Conservation (phyloP, 2,329 filamentous ascomycete genomes). For the Colletotrichum spinosum region DNA sequence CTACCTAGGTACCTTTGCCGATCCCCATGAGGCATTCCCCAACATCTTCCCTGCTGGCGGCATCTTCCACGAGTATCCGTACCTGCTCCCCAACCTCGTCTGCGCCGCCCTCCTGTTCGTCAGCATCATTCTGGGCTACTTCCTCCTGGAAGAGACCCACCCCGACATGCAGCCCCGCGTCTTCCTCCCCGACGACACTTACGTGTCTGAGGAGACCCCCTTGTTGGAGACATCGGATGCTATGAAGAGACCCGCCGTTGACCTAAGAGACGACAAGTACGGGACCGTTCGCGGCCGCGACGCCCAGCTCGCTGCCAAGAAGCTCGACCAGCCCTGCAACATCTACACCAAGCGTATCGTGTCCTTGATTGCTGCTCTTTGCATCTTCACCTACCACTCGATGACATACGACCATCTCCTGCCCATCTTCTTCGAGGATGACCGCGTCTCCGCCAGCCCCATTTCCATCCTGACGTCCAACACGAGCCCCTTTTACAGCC, state of each 20-base stretch:
- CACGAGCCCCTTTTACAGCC: slow-evolving; percentile 64
- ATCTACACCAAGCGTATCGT: slow-evolving; percentile 73
- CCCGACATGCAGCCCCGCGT: slow-evolving; percentile 54
- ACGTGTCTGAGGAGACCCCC: slow-evolving; percentile 74
- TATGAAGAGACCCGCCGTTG: slow-evolving; percentile 77
- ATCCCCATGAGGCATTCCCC: slow-evolving; percentile 81
- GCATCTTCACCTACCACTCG: slow-evolving; percentile 93
- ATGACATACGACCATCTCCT: slow-evolving; percentile 95
- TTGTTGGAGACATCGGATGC: slow-evolving; percentile 81
- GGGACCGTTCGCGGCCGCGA: slow-evolving; percentile 70
- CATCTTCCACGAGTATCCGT: slow-evolving; percentile 84
- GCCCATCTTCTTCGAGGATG: slow-evolving; percentile 92
- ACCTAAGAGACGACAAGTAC: slow-evolving; percentile 82
- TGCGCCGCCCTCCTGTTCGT: slow-evolving; percentile 81
- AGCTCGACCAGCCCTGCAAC: slow-evolving; percentile 47
- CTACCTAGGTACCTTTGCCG: slow-evolving; percentile 73
- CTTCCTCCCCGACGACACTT: slow-evolving; percentile 59
- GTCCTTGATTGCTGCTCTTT: slow-evolving; percentile 83
- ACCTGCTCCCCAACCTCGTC: slow-evolving; percentile 88
- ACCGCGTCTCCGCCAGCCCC: slow-evolving; percentile 56
- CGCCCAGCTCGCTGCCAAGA: slow-evolving; percentile 49
- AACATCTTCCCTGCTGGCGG: slow-evolving; percentile 73
- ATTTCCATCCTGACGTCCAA: slow-evolving; percentile 48
- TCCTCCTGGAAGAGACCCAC: slow-evolving; percentile 89
- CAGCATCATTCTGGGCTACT: slow-evolving; percentile 83